Evolutionary conservation across 2,329 filamentous ascomycete species (phyloP).

Genomic region (Cyphellophora europaea): DNA sequence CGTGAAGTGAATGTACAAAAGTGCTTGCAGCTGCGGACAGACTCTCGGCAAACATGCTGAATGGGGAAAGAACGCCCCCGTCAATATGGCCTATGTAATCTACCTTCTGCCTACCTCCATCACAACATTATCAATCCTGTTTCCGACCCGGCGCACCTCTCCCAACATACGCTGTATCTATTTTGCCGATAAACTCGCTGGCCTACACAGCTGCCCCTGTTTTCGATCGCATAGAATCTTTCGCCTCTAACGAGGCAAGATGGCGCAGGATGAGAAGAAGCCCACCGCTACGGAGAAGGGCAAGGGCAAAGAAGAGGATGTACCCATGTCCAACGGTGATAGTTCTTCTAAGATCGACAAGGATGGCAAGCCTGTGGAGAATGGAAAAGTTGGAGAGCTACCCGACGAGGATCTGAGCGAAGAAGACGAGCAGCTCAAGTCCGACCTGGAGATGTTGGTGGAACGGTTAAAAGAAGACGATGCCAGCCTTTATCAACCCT

Average conservation of each 20-base stretch:
- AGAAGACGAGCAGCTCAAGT: conserved; percentile 97
- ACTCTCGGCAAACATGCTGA: too few relatives aligned
- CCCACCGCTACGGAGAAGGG: conserved; percentile 82
- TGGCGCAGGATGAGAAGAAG: conserved; percentile 91
- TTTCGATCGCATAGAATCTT: too few relatives aligned
- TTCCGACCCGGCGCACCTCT: too few relatives aligned
- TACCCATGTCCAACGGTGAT: conserved; percentile 50
- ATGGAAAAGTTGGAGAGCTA: conserved; percentile 48
- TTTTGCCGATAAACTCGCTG: too few relatives aligned
- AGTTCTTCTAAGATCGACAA: conserved; percentile 52
- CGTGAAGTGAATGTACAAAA: too few relatives aligned
- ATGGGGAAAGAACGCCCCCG: too few relatives aligned
- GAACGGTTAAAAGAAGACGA: conserved; percentile 92
- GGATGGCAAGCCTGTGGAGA: conserved; percentile 68
- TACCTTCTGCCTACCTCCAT: too few relatives aligned
- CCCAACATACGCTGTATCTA: too few relatives aligned
- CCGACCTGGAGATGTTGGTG: conserved; percentile 93
- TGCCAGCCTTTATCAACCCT: conserved; percentile 77
- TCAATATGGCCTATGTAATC: too few relatives aligned
- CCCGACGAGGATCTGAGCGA: conserved; percentile 81
- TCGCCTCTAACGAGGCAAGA: conserved; percentile 32
- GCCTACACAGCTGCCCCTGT: too few relatives aligned
- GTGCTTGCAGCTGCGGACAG: too few relatives aligned
- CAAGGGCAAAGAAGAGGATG: conserved; percentile 75
- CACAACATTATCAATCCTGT: too few relatives aligned